Conservation (phyloP, 2,329 filamentous ascomycete species). For the Teratosphaeria zuluensis region DNA sequence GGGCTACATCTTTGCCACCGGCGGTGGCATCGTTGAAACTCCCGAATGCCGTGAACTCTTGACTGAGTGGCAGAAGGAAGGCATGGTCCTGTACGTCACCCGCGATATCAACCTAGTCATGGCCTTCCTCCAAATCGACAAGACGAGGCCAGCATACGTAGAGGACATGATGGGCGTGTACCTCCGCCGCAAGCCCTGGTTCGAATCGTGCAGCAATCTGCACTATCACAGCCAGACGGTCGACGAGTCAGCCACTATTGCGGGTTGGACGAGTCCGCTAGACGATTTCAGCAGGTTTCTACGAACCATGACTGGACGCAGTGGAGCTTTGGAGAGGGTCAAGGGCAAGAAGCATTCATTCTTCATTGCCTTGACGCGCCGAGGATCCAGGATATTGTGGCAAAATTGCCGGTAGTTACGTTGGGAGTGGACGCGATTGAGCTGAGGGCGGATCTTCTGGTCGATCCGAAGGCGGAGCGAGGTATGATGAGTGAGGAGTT, state of each 20-base stretch:
- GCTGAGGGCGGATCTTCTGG: constrained; percentile 80
- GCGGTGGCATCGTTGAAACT: constrained; percentile 85
- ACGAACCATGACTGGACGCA: constrained; percentile 55
- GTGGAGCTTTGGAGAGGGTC: constrained; percentile 45
- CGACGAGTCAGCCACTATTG: constrained; percentile 28
- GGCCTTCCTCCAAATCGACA: constrained; percentile 78
- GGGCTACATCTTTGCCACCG: constrained; percentile 82
- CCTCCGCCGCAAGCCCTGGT: constrained; percentile 79
- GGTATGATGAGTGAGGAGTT: constrained; percentile 61
- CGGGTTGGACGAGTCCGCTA: constrained; percentile 25
- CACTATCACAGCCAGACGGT: constrained; percentile 76
- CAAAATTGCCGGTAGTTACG: constrained; percentile 60
- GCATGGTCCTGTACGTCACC: constrained; percentile 78
- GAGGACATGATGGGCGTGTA: constrained; percentile 91
- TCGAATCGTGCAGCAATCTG: constrained; percentile 84
- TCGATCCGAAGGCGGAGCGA: constrained; percentile 51
- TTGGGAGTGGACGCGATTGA: constrained; percentile 90
- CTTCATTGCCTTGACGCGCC: constrained; percentile 87
- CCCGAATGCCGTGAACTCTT: constrained; percentile 70
- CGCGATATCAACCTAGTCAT: constrained; percentile 82
- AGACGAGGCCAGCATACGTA: constrained; percentile 82
- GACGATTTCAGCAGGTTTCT: constrained; percentile 66
- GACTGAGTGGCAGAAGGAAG: constrained; percentile 64
- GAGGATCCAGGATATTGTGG: constrained; percentile 53
- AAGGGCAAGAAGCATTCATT: constrained; percentile 65